Conservation (phyloP, 2,329 filamentous ascomycete genomes). For the Thielaviopsis cerberus region DNA sequence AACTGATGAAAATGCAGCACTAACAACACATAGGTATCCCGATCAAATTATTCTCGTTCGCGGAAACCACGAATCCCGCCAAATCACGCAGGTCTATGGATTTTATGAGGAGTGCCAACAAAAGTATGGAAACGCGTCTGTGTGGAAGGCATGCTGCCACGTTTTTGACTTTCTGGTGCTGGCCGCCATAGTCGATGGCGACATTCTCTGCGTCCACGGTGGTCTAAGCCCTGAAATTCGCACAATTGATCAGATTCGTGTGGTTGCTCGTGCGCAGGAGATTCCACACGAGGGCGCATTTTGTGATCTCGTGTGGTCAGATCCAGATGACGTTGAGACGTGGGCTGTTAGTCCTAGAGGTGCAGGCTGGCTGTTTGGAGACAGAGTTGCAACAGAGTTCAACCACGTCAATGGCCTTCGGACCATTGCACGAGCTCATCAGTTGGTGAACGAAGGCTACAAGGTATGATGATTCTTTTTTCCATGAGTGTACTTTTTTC, state of each 20-base stretch:
- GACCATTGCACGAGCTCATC: conserved; percentile 90
- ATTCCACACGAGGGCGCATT: conserved; percentile 97
- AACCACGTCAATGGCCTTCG: conserved; percentile 92
- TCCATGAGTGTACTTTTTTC: background rate
- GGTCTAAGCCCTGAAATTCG: conserved; percentile 79
- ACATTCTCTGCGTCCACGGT: conserved; percentile 95
- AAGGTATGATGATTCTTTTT: conserved; percentile 39
- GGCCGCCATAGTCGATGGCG: conserved; percentile 91
- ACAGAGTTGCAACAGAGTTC: conserved; percentile 94
- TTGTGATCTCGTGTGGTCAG: conserved; percentile 95
- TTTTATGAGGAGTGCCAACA: conserved; percentile 98
- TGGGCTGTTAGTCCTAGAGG: conserved; percentile 88
- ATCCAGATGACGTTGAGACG: conserved; percentile 91
- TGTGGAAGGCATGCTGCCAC: conserved; percentile 99
- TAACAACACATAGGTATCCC: conserved; percentile 54
- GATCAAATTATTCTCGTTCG: conserved; percentile 89
- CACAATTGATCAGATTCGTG: conserved; percentile 96
- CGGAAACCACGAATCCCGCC: conserved; percentile 92
- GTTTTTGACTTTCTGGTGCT: conserved; percentile 97
- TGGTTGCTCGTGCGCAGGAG: conserved; percentile 91
- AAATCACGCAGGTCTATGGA: conserved; percentile 95
- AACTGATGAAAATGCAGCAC: background rate
- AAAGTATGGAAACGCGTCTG: conserved; percentile 95
- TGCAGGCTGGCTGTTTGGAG: conserved; percentile 94
- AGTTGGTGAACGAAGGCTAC: conserved; percentile 94